A percentile compares a stretch with the other conserved stretches of the same genome.
These are phyloP conservation scores for Apocynum venetum DNA, from an alignment of 257 asterid genomes.

Conservation along the genomic window DNA sequence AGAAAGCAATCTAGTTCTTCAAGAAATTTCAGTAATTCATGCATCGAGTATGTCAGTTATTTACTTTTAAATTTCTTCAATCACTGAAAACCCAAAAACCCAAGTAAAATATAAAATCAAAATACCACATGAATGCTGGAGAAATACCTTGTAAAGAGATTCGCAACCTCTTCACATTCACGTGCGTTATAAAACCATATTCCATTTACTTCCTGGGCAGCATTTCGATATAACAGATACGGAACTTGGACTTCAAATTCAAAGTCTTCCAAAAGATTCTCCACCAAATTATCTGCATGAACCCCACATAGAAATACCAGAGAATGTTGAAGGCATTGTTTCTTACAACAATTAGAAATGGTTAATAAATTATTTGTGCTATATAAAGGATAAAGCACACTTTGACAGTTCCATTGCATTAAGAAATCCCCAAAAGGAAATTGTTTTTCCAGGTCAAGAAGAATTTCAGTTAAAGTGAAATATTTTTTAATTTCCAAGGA, in stretches of 20 bases:
- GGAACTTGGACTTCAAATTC: slow-evolving; percentile 85
- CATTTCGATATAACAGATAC: slow-evolving; percentile 72
- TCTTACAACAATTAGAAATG: neutral
- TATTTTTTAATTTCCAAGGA: neutral
- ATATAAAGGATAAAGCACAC: neutral
- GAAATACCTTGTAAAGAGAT: slow-evolving; percentile 68
- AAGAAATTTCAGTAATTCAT: neutral
- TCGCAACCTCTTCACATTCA: slow-evolving; percentile 81
- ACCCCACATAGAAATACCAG: neutral
- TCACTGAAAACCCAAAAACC: neutral
- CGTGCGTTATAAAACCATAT: slow-evolving; percentile 88
- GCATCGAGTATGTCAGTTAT: neutral
- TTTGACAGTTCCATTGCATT: neutral
- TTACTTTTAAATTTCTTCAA: neutral
- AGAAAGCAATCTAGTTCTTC: neutral
- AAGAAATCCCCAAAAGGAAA: neutral
- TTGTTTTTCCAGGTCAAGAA: neutral
- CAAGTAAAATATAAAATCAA: neutral
- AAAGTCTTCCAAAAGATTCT: slow-evolving; percentile 83
- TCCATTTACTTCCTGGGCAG: slow-evolving; percentile 84
- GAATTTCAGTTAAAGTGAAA: neutral
- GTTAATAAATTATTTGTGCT: neutral
- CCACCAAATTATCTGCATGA: slow-evolving; percentile 76
- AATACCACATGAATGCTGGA: slow-evolving; percentile 6
- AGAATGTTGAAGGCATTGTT: neutral